phyloP scores from a whole-genome alignment of 1,284 basidiomycete species.

The Xerocomus minutiporus region DNA sequence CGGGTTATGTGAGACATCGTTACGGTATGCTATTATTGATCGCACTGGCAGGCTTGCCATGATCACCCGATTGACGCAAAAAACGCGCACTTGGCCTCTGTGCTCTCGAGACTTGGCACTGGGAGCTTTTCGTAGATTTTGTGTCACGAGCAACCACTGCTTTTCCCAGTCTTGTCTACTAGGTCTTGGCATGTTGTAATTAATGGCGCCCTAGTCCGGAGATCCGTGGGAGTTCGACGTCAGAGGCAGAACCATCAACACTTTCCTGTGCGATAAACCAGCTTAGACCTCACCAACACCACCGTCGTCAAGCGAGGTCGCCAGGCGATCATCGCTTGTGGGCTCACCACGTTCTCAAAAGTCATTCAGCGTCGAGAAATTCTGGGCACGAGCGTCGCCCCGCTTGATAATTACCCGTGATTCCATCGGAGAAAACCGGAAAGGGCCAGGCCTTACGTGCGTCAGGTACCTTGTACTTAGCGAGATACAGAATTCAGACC shows the following conservation, averaged over 20 bases:
- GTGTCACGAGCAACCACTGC: background rate
- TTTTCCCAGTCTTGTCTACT: too few relatives aligned
- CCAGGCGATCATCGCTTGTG: too few relatives aligned
- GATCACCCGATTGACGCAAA: background rate
- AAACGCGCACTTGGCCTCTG: background rate
- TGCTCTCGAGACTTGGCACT: background rate
- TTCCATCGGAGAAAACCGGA: slow-evolving; percentile 22
- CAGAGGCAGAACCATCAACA: too few relatives aligned
- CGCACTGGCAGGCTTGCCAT: background rate
- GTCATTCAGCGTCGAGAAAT: background rate
- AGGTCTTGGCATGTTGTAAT: too few relatives aligned
- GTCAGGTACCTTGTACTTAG: background rate
- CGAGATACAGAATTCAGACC: background rate
- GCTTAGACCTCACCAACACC: too few relatives aligned
- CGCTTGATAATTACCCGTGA: background rate
- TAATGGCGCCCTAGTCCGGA: too few relatives aligned
- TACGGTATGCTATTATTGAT: background rate
- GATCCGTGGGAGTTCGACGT: too few relatives aligned
- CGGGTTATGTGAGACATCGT: background rate
- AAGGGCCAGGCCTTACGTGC: background rate
- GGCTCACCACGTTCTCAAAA: background rate
- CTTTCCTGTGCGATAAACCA: too few relatives aligned
- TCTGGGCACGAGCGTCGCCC: background rate
- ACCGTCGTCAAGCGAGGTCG: too few relatives aligned
- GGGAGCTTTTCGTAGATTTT: too few relatives aligned